Base-by-base conservation (phyloP, 169 alveolate genomes). In the Plasmodium ovale region DNA sequence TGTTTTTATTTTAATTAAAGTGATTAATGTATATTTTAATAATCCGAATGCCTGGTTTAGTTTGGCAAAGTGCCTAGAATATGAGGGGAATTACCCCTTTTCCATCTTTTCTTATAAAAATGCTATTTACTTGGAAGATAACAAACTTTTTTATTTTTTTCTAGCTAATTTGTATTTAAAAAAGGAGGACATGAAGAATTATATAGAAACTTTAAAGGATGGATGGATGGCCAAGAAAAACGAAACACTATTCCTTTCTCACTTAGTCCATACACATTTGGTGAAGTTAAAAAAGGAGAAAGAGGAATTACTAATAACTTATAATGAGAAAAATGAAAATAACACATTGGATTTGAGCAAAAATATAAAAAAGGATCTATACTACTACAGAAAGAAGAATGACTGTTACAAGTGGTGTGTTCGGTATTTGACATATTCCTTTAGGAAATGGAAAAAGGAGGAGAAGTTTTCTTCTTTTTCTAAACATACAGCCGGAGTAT, bases 21-120 rank as follows among this genome's bases (percentile, higher is more conserved):
- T 51, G 3, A 23, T 74, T 42, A 42, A 33, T 37, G 39, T 74
- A 60, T 74, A 74, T 74, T 59, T 74, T 42, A 74, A 74, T 47
- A 74, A 60, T 65, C n/a, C 88, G 4, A 59, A 67, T 74, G 88
- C 73, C 9, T 74, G 88, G 88, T 74, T 59, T 51, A 58, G 88
- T 33, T 62, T 74, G 23, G 88, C 68, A 0, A 42, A 74, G 42
- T 74, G 88, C 31, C 53, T 74, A 31, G 74, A 74, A 44, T 59
- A 53, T 62, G 60, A 51, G 39, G 35, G 44, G 37, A 39, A 74
- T 74, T 74, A 74, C 23, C 21, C 37, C 2, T 74, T 60, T 59
- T 74, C 77, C 35, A 60, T 74, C 12, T 74, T 74, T 60, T 74
- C 58, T 59, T 74, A 74, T 44, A 54, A 74, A 74, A 49, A 74